Conservation (phyloP, 371 early-diverging fungal genomes). For the Rhizomucor pusillus region DNA sequence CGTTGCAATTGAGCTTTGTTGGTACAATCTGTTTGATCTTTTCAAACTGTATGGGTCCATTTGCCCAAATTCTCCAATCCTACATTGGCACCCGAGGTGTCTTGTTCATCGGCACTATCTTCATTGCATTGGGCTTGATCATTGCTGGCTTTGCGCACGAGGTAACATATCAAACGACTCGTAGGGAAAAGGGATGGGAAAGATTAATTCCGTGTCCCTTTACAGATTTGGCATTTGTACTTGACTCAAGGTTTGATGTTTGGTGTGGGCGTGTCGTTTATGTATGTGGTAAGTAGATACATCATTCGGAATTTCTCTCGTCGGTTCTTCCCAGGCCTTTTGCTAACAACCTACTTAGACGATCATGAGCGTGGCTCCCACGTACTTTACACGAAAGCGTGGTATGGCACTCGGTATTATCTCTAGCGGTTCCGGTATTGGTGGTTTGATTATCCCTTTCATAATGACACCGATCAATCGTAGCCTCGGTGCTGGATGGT, state of each 20-base stretch:
- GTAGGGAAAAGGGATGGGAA: too few species aligned
- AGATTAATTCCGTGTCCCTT: not conserved
- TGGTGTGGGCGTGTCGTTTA: slow-evolving; percentile 55
- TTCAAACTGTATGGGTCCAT: slow-evolving; percentile 25
- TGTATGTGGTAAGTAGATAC: slow-evolving; percentile 17
- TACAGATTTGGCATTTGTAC: slow-evolving; percentile 53
- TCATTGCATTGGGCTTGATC: slow-evolving; percentile 23
- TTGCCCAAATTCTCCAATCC: slow-evolving; percentile 24
- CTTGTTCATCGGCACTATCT: slow-evolving; percentile 17
- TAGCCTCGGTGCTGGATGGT: slow-evolving; percentile 53
- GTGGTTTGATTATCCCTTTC: slow-evolving; percentile 69
- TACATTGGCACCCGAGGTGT: slow-evolving; percentile 20
- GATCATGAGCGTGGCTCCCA: slow-evolving; percentile 51
- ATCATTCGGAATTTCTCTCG: too few species aligned
- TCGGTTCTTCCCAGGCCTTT: slow-evolving; percentile 2
- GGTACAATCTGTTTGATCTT: slow-evolving; percentile 30
- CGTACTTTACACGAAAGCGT: slow-evolving; percentile 66
- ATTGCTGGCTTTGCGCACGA: slow-evolving; percentile 31
- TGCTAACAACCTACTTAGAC: slow-evolving; percentile 10
- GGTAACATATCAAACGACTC: slow-evolving; percentile 2
- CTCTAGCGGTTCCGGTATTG: slow-evolving; percentile 73
- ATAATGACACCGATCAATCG: slow-evolving; percentile 57
- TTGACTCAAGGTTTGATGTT: slow-evolving; percentile 67
- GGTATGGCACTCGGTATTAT: slow-evolving; percentile 75
- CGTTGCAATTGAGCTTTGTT: slow-evolving; percentile 27